Evolutionary conservation across 768 basidiomycete genomes (phyloP).

Genomic region (Boletales sp.): DNA sequence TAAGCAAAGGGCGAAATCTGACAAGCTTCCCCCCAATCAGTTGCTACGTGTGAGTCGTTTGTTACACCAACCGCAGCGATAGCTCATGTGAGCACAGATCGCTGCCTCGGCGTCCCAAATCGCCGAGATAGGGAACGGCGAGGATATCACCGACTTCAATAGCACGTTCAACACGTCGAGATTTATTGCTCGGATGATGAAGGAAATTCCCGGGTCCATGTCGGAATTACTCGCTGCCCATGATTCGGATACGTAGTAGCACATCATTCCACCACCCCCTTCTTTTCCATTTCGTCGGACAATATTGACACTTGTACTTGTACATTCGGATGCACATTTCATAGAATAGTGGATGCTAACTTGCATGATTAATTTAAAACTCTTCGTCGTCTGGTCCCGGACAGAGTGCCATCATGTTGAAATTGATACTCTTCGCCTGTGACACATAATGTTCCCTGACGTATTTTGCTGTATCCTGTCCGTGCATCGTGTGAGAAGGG

Average conservation of each 20-base stretch:
- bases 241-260: neutral
- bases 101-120: constrained; percentile 29
- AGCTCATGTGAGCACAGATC: constrained; percentile 16
- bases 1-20: constrained; percentile 20
- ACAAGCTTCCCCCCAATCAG: constrained; percentile 38
- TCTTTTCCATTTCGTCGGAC: neutral
- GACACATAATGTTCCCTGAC: constrained; percentile 42
- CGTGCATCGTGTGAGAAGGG: neutral
- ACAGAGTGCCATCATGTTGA: constrained; percentile 49
- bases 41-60: constrained; percentile 23
- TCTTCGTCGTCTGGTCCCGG: constrained; percentile 18
- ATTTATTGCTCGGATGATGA: constrained; percentile 29
- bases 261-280: neutral
- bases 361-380: constrained; percentile 7
- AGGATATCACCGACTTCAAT: constrained; percentile 31
- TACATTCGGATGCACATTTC: constrained; percentile 3
- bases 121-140: constrained; percentile 33
- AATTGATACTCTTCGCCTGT: constrained; percentile 36
- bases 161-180: constrained; percentile 30
- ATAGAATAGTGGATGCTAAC: constrained; percentile 1
- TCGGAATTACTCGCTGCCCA: constrained; percentile 27
- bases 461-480: constrained; percentile 44
- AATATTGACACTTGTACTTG: neutral
- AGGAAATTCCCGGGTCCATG: constrained; percentile 29
- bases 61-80: neutral